Percentiles rank a stretch among this genome's conserved stretches.
Evolutionary conservation across 23 red algal species (phyloP).

Genomic region (Gracilaria vermiculophylla): DNA sequence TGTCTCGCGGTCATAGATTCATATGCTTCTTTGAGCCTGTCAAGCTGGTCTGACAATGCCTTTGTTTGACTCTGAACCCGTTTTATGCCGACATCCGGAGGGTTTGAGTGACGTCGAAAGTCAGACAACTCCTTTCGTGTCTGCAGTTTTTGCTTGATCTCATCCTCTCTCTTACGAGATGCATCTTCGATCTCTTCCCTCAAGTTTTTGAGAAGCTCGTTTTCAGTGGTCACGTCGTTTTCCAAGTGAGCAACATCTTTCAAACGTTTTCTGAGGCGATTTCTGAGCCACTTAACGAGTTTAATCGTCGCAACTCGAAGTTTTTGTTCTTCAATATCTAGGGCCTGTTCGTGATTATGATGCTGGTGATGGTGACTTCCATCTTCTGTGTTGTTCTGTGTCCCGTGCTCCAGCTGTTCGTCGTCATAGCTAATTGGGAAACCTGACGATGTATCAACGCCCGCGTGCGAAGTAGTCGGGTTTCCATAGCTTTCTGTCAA

Average conservation of each 20-base stretch:
- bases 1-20: constrained; percentile 26
- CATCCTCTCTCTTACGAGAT: constrained; percentile 15
- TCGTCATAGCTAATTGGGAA: background rate
- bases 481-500: background rate
- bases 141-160: constrained; percentile 46
- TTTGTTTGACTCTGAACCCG: constrained; percentile 37
- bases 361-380: background rate
- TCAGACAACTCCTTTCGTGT: constrained; percentile 42
- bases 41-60: constrained; percentile 45
- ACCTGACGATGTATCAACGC: background rate
- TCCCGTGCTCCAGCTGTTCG: background rate
- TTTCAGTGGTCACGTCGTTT: constrained; percentile 33
- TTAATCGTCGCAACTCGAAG: constrained; percentile 26
- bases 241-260: constrained; percentile 41
- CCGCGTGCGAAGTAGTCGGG: background rate
- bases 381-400: background rate
- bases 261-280: constrained; percentile 58
- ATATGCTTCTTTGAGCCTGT: constrained; percentile 26
- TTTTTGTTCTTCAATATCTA: constrained; percentile 54
- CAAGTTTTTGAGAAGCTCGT: constrained; percentile 37
- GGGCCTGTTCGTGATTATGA: background rate
- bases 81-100: constrained; percentile 30
- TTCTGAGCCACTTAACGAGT: constrained; percentile 65
- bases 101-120: constrained; percentile 15
- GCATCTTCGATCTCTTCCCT: constrained; percentile 1